Base-by-base conservation (phyloP, 1,284 basidiomycete species). In the Cystobasidiaceae sp. region DNA sequence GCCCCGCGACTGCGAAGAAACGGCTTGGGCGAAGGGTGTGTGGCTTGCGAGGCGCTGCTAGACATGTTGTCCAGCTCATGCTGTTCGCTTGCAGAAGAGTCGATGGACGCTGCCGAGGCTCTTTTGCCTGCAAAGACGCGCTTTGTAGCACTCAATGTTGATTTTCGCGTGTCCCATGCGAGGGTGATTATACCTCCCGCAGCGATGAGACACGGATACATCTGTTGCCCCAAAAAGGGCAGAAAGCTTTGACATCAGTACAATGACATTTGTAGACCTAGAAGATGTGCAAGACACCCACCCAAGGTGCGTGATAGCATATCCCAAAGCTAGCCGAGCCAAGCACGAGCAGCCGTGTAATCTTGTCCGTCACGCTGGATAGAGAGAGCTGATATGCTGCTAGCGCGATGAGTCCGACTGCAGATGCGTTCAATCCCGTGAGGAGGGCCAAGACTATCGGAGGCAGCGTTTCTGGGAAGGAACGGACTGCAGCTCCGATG, bases 391-490 rank as follows among this genome's bases (percentile, higher is more conserved):
- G 81, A 9, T 81, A 78, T 0, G 82, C 83, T 2, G 84, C 82
- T 13, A 84, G 77, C 0, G 81, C 81, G 60, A 85, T 83, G 23
- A 85, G 74, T 0, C 83, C 83, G 2, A 85, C 83, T 0, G 82
- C 81, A 0, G 83, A 78, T 0, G 83, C 80, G 70, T 85, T 85
- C 21, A 85, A 70, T 0, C 84, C 84, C 0, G 82, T 82, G 17
- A 85, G 75, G 7, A 84, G 75, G 1, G 80, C 81, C 44, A 83
- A 80, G 11, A 81, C 82, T 41, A 81, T 79, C 1, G 74, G 72
- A 0, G 83, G 83, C 0, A 85, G 78, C 3, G 71, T 73, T 32
- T 79, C 76, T 11, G 78, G 77, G 19, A 84, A 79, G 4, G 71
- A 75, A n/a, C 76, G 72, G 2, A 85, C 79, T n/a, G 79, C 83